phyloP scores from a whole-genome alignment of 768 basidiomycete species.

The Xerocomus brunneocitrinus region DNA sequence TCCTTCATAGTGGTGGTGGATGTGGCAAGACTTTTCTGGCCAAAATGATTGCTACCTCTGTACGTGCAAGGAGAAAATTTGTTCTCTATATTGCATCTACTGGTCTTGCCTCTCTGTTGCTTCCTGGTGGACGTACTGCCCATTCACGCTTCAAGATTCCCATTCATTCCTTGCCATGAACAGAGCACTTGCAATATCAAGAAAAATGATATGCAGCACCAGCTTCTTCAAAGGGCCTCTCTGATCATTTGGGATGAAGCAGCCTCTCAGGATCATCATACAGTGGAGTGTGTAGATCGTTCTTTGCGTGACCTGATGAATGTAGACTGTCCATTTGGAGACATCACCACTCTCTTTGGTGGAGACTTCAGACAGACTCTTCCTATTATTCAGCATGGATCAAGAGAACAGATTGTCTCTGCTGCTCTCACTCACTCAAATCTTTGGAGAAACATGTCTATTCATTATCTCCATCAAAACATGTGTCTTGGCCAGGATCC shows the following conservation, averaged over 20 bases:
- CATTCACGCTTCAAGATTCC: constrained; percentile 15
- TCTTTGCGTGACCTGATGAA: not conserved
- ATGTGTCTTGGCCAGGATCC: constrained; percentile 15
- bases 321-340: not conserved
- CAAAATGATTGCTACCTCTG: constrained; percentile 30
- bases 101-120: constrained; percentile 17
- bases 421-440: constrained; percentile 33
- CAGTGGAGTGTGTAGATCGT: not conserved
- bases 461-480: constrained; percentile 17
- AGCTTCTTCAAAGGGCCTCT: not conserved
- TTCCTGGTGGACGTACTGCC: not conserved
- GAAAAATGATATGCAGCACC: not conserved
- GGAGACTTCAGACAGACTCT: not conserved
- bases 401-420: constrained; percentile 35
- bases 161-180: not conserved
- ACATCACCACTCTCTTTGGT: not conserved
- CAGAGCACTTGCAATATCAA: not conserved
- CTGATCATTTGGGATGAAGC: not conserved
- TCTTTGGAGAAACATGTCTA: constrained; percentile 34
- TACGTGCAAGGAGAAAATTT: constrained; percentile 29
- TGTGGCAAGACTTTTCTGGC: constrained; percentile 45
- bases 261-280: not conserved
- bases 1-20: constrained; percentile 40
- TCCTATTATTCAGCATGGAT: constrained; percentile 39
- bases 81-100: constrained; percentile 49